Conservation (phyloP, 2,329 filamentous ascomycete species). For the Aspergillus intermedius region DNA sequence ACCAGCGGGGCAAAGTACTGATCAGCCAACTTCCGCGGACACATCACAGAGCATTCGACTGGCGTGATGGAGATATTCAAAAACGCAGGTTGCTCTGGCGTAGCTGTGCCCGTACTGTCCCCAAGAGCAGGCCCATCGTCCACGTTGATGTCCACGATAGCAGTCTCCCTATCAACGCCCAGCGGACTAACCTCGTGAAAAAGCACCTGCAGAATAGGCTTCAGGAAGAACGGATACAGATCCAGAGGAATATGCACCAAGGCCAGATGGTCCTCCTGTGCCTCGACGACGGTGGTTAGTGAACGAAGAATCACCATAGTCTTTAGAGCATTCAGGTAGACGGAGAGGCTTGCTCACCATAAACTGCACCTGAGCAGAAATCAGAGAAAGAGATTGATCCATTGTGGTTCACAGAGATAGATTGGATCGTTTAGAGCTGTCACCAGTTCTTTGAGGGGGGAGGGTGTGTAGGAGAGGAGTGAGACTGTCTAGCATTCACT, state of each 20-base stretch:
- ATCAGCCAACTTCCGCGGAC: slow-evolving; percentile 66
- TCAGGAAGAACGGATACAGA: slow-evolving; percentile 70
- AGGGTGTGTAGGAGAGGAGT: background rate
- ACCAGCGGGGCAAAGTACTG: slow-evolving; percentile 70
- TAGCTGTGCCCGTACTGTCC: slow-evolving; percentile 3
- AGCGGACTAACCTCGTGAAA: slow-evolving; percentile 52
- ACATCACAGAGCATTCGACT: slow-evolving; percentile 87
- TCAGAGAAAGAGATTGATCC: slow-evolving; percentile 24
- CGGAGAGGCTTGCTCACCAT: slow-evolving; percentile 16
- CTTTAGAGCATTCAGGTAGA: background rate
- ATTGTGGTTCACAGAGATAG: slow-evolving; percentile 7
- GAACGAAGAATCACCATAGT: slow-evolving; percentile 4
- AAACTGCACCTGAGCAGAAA: slow-evolving; percentile 27
- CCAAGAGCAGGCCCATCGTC: slow-evolving; percentile 18
- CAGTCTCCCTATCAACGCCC: slow-evolving; percentile 32
- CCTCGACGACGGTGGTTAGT: slow-evolving; percentile 12
- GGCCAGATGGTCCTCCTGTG: slow-evolving; percentile 75
- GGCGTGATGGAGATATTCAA: slow-evolving; percentile 91
- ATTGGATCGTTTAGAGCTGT: too few relatives aligned
- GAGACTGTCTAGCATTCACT: background rate
- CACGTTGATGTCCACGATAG: slow-evolving; percentile 17
- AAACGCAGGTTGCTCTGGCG: slow-evolving; percentile 64
- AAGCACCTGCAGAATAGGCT: slow-evolving; percentile 79
- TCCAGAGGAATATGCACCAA: slow-evolving; percentile 84
- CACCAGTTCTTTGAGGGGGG: slow-evolving; percentile 1